These are phyloP conservation scores for Sindora glabra DNA, from an alignment of 306 rosid species.

Conservation along the genomic window DNA sequence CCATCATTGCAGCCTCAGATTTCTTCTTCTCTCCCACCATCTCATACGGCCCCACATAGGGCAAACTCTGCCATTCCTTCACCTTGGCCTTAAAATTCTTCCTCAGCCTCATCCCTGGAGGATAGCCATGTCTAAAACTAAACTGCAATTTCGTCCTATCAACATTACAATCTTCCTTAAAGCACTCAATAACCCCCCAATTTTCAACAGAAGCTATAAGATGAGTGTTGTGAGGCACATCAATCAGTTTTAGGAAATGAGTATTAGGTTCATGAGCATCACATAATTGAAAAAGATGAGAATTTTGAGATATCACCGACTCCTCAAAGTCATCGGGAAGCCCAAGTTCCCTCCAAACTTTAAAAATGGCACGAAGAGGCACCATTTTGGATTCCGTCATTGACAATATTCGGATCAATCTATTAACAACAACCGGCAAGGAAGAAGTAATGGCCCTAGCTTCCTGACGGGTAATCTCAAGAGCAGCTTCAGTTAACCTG, in stretches of 20 bases:
- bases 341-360: constrained; percentile 87
- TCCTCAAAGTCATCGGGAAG: constrained; percentile 95
- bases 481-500: constrained; percentile 53
- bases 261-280: constrained; percentile 70
- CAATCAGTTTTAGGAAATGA: constrained; percentile 65
- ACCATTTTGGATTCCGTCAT: constrained; percentile 61
- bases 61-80: constrained; percentile 74
- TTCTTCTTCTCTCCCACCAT: constrained; percentile 32
- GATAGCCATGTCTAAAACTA: constrained; percentile 62
- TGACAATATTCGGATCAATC: constrained; percentile 59
- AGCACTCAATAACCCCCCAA: constrained; percentile 82
- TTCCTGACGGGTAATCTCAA: constrained; percentile 40
- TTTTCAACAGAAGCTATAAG: constrained; percentile 63
- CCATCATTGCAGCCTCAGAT: constrained; percentile 40
- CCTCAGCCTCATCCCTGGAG: constrained; percentile 80
- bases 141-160: constrained; percentile 50
- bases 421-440: constrained; percentile 52
- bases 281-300: constrained; percentile 54
- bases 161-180: constrained; percentile 45
- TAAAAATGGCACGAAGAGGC: constrained; percentile 82
- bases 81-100: constrained; percentile 75
- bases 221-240: constrained; percentile 15
- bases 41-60: constrained; percentile 77
- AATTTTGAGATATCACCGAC: constrained; percentile 44
- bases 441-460: constrained; percentile 51